Base-by-base conservation (phyloP, 768 basidiomycete genomes). In the Leccinum barrowsii region DNA sequence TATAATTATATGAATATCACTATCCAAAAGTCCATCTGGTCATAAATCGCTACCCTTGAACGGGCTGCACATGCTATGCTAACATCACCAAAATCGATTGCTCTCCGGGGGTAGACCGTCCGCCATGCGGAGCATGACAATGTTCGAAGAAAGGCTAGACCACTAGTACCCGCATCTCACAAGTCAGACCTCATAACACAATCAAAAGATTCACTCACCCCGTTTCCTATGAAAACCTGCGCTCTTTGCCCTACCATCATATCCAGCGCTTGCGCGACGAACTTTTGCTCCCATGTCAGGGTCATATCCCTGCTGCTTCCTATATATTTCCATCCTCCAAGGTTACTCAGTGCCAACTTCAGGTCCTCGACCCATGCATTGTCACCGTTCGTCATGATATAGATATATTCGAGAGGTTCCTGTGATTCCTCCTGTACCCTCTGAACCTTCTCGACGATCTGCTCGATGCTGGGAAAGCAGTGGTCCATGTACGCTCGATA, bases 161-260 rank as follows among this genome's bases (percentile, higher is more conserved):
- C 74, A 78, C 76, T 77, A 55, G 28, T 30, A 30, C 30, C 48
- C 19, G 22, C 11, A n/a, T 49, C 21, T 13, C 21, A 10, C n/a
- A 8, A 30, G 56, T 61, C 47, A 60, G 49, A 53, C 46, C 10
- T 15, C 35, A 37, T 21, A 47, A 15, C 22, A 48, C 4, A 21
- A 32, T 7, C 3, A 50, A 55, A 8, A n/a, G 12, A 42, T 49
- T 7, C 5, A 67, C 79, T 64, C 57, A 79, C 80, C 66, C 82
- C 82, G 50, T 83, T 83, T 7, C 81, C 82, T 37, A 82, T 68
- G 64, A 83, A 78, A 24, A 77, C 72, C 55, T 81, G 78, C 5
- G 80, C 80, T 54, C 71, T 68, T 58, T 75, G 67, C 2, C 76
- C 80, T 42, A 82, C 72, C 11, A 76, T 67, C 79, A 84, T 83